These are phyloP conservation scores for Komagataella populi DNA, from an alignment of 805 yeast genomes.

Conservation along the genomic window DNA sequence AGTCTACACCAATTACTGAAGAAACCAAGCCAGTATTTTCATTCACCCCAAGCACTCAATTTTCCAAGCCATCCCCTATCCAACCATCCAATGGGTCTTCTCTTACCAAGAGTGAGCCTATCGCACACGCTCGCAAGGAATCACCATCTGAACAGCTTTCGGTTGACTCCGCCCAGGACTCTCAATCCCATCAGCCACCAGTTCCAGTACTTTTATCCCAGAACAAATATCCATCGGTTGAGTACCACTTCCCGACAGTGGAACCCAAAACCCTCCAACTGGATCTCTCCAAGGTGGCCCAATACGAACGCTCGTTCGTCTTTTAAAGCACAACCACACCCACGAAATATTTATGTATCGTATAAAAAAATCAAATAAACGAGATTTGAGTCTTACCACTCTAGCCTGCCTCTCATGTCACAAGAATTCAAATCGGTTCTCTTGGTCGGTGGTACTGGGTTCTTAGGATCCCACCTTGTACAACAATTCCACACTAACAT, in stretches of 20 bases:
- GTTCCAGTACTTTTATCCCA: background rate
- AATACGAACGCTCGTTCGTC: background rate
- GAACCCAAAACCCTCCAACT: background rate
- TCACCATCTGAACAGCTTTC: background rate
- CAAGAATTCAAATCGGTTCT: constrained; percentile 35
- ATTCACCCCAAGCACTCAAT: background rate
- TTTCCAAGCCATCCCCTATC: background rate
- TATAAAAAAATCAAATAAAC: background rate
- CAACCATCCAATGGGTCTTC: background rate
- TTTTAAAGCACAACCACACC: background rate
- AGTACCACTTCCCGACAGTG: background rate
- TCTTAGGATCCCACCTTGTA: constrained; percentile 81
- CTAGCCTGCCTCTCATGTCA: background rate
- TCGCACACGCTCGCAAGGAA: background rate
- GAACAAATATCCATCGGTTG: background rate
- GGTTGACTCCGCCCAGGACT: background rate
- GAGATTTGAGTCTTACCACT: background rate
- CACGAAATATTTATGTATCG: background rate
- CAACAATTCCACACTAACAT: constrained; percentile 62
- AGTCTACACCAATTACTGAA: background rate
- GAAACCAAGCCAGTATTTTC: background rate
- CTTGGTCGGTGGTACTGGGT: constrained; percentile 92
- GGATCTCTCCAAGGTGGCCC: background rate
- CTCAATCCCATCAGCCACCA: background rate
- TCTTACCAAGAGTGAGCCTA: background rate